Percentiles rank a stretch among this genome's conserved stretches.
Conservation (phyloP, 805 yeast species). For the Candida ulmi region DNA sequence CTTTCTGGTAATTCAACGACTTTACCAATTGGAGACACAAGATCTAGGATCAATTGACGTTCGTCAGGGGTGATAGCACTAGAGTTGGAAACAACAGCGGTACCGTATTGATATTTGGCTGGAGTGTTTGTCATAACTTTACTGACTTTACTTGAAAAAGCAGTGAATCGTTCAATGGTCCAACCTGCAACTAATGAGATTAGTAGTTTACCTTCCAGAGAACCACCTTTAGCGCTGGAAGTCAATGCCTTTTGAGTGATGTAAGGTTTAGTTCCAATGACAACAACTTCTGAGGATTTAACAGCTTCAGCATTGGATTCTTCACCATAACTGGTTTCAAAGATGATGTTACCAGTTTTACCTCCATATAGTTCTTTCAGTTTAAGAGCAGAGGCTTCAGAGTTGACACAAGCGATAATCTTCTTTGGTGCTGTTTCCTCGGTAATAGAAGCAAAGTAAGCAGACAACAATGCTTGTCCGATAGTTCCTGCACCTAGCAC, state of each 20-base stretch:
- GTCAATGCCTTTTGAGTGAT: slow-evolving; percentile 58
- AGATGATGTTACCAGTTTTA: slow-evolving; percentile 33
- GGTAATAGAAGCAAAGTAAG: slow-evolving; percentile 50
- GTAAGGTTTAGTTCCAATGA: slow-evolving; percentile 88
- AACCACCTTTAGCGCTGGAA: slow-evolving; percentile 31
- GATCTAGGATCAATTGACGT: slow-evolving; percentile 37
- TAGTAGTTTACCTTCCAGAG: slow-evolving; percentile 51
- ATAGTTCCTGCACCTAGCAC: slow-evolving; percentile 92
- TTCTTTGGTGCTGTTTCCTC: slow-evolving; percentile 51
- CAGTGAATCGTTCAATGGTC: slow-evolving; percentile 63
- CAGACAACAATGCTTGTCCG: slow-evolving; percentile 89
- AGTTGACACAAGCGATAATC: slow-evolving; percentile 74
- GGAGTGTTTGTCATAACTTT: slow-evolving; percentile 99
- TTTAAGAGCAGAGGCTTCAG: slow-evolving; percentile 43
- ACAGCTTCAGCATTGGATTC: slow-evolving; percentile 55
- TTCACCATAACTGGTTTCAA: slow-evolving; percentile 45
- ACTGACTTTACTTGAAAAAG: slow-evolving; percentile 54
- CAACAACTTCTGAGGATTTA: slow-evolving; percentile 56
- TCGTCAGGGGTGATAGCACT: slow-evolving; percentile 38
- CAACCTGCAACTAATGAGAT: slow-evolving; percentile 91
- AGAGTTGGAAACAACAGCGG: slow-evolving; percentile 86
- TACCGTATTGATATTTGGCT: slow-evolving; percentile 86
- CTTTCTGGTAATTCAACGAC: slow-evolving; percentile 72
- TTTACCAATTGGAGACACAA: slow-evolving; percentile 62
- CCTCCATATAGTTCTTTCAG: slow-evolving; percentile 41